Percentiles rank a stretch among this genome's conserved stretches.
Evolutionary conservation across 306 rosid species (phyloP).

Genomic region (Calophaca sinica): DNA sequence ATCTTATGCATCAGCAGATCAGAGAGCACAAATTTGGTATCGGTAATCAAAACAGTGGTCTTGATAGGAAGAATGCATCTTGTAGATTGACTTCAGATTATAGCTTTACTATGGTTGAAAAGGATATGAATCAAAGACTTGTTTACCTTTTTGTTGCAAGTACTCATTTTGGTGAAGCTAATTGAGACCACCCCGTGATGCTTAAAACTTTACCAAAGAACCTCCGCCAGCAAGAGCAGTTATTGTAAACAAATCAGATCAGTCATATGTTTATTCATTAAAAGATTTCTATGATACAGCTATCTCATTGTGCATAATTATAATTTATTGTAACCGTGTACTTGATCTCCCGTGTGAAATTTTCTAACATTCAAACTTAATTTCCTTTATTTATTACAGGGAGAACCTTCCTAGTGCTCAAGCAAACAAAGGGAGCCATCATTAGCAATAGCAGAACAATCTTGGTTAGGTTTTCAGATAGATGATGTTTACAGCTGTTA

Average conservation of each 20-base stretch:
- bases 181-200: neutral
- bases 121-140: slow-evolving; percentile 22
- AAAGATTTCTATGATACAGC: slow-evolving; percentile 26
- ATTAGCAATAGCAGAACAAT: slow-evolving; percentile 7
- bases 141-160: neutral
- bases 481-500: no score
- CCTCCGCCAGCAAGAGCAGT: neutral
- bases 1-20: slow-evolving; percentile 29
- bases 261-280: slow-evolving; percentile 28
- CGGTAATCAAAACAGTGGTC: neutral
- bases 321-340: neutral
- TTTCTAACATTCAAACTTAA: neutral
- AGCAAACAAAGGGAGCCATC: slow-evolving; percentile 35
- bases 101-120: slow-evolving; percentile 24
- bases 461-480: neutral
- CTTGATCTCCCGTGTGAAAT: slow-evolving; percentile 1
- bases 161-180: slow-evolving; percentile 29
- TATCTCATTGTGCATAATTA: neutral
- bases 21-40: slow-evolving; percentile 27
- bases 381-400: slow-evolving; percentile 29
- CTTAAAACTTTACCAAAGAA: slow-evolving; percentile 9
- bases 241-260: slow-evolving; percentile 18
- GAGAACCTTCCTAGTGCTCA: slow-evolving; percentile 18
- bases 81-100: slow-evolving; percentile 24
- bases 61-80: slow-evolving; percentile 3